Evolutionary conservation across 495 filamentous ascomycete species (phyloP), one percentile per base, ranked within the genome.

Genomic region (Neurospora sp.): DNA sequence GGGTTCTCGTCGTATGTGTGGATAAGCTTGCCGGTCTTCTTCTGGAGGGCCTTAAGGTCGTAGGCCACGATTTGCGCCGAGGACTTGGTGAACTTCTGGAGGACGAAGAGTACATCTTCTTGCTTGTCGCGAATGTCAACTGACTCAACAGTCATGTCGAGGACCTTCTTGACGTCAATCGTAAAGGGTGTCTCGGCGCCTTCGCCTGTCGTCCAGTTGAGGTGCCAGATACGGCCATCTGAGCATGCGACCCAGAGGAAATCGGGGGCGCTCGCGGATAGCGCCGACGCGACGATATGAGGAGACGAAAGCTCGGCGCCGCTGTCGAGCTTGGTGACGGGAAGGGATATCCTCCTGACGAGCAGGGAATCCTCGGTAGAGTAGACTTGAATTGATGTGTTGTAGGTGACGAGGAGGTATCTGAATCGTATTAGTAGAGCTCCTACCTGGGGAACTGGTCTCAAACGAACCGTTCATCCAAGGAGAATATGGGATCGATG

Each of bases 281-380:
- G 73, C 20, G 83, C 82, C 70, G 88, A 90, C 20, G 90, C 86
- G 38, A 85, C 82, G 72, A 90, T 85, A 70, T 83, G 82, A 39
- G 78, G 77, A 35, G 76, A 72, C 1, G 62, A 37, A 7, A 70
- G 12, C 27, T 78, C 70, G 44, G 77, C 76, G 39, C 78, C 75
- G 23, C 74, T 69, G 14, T 80, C 78, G 2, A 70, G 66, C 38
- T 42, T 71, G n/a, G 80, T 73, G 1, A 81, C 8, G 49, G 77
- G 72, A 42, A 89, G 73, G 37, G 81, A 75, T 41, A 91, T 89
- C 35, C 89, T 88, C 62, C 93, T 90, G 40, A 92, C 81, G 11
- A 95, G 88, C 40, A 96, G 88, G 5, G 95, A 97, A 62, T 92
- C 93, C 41, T 90, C 84, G 41, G 92, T 89, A 0, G 94, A 92